Conservation (phyloP, 352 stramenopile genomes). For the Phytophthora pseudosyringae region DNA sequence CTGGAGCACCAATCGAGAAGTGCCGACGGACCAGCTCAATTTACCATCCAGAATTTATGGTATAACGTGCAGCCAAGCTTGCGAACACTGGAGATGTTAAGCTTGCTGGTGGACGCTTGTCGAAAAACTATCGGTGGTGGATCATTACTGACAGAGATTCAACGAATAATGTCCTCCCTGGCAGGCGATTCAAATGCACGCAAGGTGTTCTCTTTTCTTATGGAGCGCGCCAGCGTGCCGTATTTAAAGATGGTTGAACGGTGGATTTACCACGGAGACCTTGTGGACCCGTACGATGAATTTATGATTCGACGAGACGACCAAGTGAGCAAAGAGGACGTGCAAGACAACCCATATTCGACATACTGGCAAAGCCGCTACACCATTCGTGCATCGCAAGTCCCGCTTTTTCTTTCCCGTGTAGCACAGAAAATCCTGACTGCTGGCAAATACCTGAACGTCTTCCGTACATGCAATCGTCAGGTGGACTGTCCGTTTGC, state of each 20-base stretch:
- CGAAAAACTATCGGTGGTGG: constrained; percentile 85
- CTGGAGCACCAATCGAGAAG: constrained; percentile 85
- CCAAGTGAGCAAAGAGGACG: constrained; percentile 78
- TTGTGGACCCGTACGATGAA: constrained; percentile 92
- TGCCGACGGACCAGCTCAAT: constrained; percentile 26
- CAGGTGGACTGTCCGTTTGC: constrained; percentile 85
- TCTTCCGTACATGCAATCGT: constrained; percentile 84
- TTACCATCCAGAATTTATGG: constrained; percentile 93
- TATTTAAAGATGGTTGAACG: constrained; percentile 92
- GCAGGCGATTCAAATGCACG: constrained; percentile 81
- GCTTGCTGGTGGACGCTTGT: constrained; percentile 79
- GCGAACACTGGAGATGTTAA: constrained; percentile 93
- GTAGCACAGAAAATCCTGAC: constrained; percentile 88
- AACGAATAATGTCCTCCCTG: constrained; percentile 81
- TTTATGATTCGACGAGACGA: constrained; percentile 91
- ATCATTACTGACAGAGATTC: constrained; percentile 91
- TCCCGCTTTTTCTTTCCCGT: constrained; percentile 83
- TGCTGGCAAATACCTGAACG: constrained; percentile 93
- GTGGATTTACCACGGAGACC: constrained; percentile 91
- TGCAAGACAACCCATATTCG: constrained; percentile 90
- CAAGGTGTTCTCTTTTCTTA: constrained; percentile 83
- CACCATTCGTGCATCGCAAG: constrained; percentile 76
- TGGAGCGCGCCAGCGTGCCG: constrained; percentile 83
- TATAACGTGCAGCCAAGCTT: constrained; percentile 93
- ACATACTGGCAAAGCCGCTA: constrained; percentile 92